A percentile compares a stretch with the other conserved stretches of the same genome.
Evolutionary conservation across 208 protist genomes (phyloP).

Genomic region (Leishmania amazonensis): DNA sequence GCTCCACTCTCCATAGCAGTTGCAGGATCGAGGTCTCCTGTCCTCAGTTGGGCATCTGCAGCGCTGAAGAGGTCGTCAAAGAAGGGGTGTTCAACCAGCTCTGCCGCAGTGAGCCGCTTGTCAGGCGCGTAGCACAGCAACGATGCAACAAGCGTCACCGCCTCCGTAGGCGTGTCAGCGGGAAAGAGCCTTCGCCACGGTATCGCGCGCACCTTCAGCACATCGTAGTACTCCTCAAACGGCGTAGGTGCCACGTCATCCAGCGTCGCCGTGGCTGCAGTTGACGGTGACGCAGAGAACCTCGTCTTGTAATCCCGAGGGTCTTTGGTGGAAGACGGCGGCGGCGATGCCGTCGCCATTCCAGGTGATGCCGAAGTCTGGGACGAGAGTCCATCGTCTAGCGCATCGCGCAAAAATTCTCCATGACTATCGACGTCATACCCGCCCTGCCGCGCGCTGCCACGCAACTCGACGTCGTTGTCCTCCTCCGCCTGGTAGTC

Average conservation of each 20-base stretch:
- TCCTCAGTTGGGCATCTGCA: constrained; percentile 7
- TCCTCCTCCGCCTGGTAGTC: not conserved
- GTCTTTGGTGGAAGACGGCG: not conserved
- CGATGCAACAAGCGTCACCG: constrained; percentile 96
- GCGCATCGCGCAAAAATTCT: constrained; percentile 14
- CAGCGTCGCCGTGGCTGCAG: constrained; percentile 10
- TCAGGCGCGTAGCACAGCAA: constrained; percentile 96
- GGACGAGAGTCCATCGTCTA: constrained; percentile 15
- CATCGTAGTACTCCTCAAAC: constrained; percentile 89
- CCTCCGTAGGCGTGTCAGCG: constrained; percentile 79
- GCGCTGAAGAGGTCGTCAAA: constrained; percentile 94
- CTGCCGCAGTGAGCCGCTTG: constrained; percentile 95
- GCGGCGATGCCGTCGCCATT: not conserved
- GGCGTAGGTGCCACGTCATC: constrained; percentile 5
- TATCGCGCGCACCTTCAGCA: constrained; percentile 96
- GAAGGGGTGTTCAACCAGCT: constrained; percentile 98
- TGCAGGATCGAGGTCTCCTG: not conserved
- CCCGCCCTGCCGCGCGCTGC: not conserved
- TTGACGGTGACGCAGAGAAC: not conserved
- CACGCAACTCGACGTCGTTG: not conserved
- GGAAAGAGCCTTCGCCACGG: constrained; percentile 94
- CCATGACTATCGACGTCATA: constrained; percentile 3
- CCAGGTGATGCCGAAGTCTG: not conserved
- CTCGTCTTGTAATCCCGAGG: not conserved
- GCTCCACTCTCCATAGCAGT: not conserved